Percentiles rank a stretch among this genome's conserved stretches.
Evolutionary conservation across 306 rosid species (phyloP).

Genomic region (Urtica urens): DNA sequence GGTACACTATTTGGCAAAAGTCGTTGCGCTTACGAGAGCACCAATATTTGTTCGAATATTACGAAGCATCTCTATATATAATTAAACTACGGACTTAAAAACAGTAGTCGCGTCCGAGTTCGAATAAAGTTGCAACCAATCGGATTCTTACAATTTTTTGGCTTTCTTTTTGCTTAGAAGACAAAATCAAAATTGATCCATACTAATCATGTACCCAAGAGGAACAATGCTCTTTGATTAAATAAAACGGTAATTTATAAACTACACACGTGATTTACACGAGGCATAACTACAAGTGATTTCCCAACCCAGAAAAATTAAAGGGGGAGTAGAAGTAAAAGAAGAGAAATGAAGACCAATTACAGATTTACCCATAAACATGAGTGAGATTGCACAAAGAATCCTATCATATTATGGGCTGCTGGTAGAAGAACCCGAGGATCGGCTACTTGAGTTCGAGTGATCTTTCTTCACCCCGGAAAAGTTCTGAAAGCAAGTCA

Average conservation of each 20-base stretch:
- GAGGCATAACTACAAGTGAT: no score
- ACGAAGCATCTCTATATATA: no score
- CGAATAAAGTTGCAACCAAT: no score
- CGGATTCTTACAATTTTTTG: no score
- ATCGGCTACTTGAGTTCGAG: constrained; percentile 33
- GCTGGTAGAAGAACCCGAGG: constrained; percentile 45
- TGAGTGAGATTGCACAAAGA: constrained; percentile 15
- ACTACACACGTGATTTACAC: constrained; percentile 14
- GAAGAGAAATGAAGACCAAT: background rate
- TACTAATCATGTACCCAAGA: no score
- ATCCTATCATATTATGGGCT: constrained; percentile 14
- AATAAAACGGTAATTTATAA: background rate
- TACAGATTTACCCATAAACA: background rate
- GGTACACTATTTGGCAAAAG: no score
- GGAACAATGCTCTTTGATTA: background rate
- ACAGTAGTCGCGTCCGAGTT: no score
- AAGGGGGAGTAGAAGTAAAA: constrained; percentile 4
- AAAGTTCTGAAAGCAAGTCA: constrained; percentile 75
- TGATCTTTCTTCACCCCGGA: constrained; percentile 55
- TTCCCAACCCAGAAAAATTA: constrained; percentile 10
- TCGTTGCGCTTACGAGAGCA: no score
- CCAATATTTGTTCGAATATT: no score
- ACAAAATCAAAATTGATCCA: no score
- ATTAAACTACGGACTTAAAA: no score
- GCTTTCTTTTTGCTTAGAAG: no score